These are phyloP conservation scores for Ganoderma multipileum DNA, from an alignment of 1,284 basidiomycete genomes.

Conservation along the genomic window DNA sequence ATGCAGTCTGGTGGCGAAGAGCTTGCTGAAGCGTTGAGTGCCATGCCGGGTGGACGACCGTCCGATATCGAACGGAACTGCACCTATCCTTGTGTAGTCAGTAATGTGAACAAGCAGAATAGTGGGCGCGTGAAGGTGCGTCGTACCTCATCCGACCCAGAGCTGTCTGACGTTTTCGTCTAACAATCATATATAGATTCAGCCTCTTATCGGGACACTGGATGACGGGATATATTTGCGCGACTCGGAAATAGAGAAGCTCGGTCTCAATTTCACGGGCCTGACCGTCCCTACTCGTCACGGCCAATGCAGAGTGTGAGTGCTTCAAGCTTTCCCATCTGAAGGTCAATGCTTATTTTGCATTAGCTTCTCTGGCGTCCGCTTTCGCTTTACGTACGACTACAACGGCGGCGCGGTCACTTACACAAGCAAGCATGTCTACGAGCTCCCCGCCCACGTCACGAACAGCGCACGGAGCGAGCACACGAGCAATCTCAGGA, in stretches of 20 bases:
- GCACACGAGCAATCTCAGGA: not conserved
- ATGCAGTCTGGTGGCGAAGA: not conserved
- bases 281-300: not conserved
- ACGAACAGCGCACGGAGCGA: not conserved
- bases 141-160: not conserved
- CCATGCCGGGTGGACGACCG: not conserved
- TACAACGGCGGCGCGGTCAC: not conserved
- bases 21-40: not conserved
- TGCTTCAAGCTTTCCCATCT: not conserved
- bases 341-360: not conserved
- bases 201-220: not conserved
- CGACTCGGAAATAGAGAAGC: not conserved
- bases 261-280: not conserved
- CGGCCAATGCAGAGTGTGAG: not conserved
- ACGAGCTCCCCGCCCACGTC: not conserved
- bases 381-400: slow-evolving; percentile 1
- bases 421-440: not conserved
- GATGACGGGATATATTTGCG: slow-evolving; percentile 1
- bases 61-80: not conserved
- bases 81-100: not conserved
- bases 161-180: not conserved
- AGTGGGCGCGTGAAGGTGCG: not conserved
- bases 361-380: not conserved
- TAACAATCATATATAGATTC: not conserved
- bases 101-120: not conserved